These are phyloP conservation scores for Berberis vulgaris DNA, from an alignment of 164 flowering plant species.

Conservation along the genomic window DNA sequence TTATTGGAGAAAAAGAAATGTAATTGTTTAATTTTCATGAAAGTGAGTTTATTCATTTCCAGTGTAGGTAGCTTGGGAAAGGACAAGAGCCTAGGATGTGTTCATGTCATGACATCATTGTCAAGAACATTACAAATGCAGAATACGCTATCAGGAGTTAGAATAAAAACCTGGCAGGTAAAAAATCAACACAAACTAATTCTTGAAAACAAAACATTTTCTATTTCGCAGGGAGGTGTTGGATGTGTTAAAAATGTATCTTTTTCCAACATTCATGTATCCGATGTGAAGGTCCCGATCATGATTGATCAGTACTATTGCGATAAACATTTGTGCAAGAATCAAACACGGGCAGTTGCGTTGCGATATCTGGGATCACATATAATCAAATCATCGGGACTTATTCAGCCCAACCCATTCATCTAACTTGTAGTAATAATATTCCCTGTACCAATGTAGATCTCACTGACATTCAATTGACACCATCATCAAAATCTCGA, in stretches of 20 bases:
- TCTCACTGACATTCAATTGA: constrained; percentile 43
- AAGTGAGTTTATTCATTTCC: constrained; percentile 6
- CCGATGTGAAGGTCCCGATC: constrained; percentile 58
- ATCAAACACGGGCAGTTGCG: constrained; percentile 66
- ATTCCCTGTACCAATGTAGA: constrained; percentile 61
- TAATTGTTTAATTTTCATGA: not conserved
- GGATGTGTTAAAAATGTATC: constrained; percentile 60
- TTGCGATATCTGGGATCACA: constrained; percentile 51
- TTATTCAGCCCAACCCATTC: constrained; percentile 50
- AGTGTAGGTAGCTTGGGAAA: constrained; percentile 87
- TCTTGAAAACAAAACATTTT: not conserved
- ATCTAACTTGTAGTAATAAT: constrained; percentile 58
- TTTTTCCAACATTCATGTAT: constrained; percentile 61
- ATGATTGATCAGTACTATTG: constrained; percentile 85
- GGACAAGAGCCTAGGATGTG: constrained; percentile 54
- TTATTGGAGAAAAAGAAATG: not conserved
- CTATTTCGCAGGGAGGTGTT: constrained; percentile 46
- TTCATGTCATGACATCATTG: constrained; percentile 44
- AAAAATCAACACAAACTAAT: not conserved
- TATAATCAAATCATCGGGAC: constrained; percentile 55
- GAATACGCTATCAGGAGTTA: constrained; percentile 43
- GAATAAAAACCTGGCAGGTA: constrained; percentile 82
- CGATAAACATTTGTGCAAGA: constrained; percentile 57
- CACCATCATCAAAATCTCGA: constrained; percentile 19
- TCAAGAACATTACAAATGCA: constrained; percentile 38